Base-by-base conservation (phyloP, 2,329 filamentous ascomycete genomes). In the Cladosporium sp. region DNA sequence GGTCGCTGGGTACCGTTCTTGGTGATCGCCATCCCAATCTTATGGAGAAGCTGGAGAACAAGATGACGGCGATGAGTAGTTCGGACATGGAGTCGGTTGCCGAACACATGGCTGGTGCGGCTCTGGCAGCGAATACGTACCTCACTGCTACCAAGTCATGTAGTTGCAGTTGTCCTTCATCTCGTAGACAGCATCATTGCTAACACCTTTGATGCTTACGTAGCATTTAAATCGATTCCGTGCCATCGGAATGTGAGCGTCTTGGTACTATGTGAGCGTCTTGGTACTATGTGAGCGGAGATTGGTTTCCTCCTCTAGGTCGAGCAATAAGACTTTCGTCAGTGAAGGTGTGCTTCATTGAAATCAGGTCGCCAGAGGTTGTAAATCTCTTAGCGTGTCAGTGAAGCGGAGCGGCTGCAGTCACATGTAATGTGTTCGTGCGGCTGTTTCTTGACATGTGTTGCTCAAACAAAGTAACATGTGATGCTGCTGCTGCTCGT, bases 1-100 rank as follows among this genome's bases (percentile, higher is more conserved):
- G 36, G 60, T 63, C 60, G 4, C 28, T 63, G 34, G 23, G 25
- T n/a, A 56, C 60, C 10, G 49, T 63, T 13, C 49, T 63, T 30
- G 49, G 34, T 28, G 36, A 46, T 5, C 23, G 32, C 5, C 30
- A 56, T 14, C 32, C 32, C 14, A 28, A 56, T n/a, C 34, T 63
- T 6, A 39, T 63, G 11, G 49, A 34, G 28, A 46, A 56, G 11
- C 49, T 63, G 16, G 49, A 56, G 5, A 30, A 10, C 1, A 46
- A 46, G n/a, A 21, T 63, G 49, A 63, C 49, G 8, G 18, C 25
- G 32, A 6, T 63, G 18, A 63, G 60, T 32, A 51, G 18, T 14
- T 25, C 28, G 23, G 49, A 54, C 18, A 56, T 63, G 48, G 32
- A 56, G 25, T 56, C 32, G 10, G 25, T 63, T 2, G 60, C 60